Evolutionary conservation across 2,329 filamentous ascomycete species (phyloP).

Genomic region (Aspergillus sp.): DNA sequence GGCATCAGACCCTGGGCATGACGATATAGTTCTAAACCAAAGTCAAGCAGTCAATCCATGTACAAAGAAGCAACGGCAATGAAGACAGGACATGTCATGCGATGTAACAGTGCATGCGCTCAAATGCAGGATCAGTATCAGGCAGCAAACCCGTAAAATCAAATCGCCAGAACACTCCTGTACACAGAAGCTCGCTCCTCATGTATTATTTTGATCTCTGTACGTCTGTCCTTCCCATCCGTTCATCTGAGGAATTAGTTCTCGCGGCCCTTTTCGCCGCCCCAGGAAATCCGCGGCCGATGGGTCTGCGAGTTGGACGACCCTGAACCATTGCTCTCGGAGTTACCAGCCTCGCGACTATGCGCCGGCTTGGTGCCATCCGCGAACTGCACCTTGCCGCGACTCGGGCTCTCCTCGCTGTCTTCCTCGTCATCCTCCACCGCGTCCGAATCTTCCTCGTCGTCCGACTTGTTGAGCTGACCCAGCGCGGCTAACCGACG

Average conservation of each 20-base stretch:
- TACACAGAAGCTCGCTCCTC: too few relatives aligned
- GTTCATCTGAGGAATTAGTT: neutral
- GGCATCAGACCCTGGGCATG: too few relatives aligned
- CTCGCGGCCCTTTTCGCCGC: slow-evolving; percentile 38
- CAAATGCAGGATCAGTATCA: neutral
- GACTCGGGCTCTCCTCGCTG: slow-evolving; percentile 14
- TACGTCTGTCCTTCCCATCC: neutral
- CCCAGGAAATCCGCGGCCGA: slow-evolving; percentile 39
- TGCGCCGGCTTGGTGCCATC: slow-evolving; percentile 29
- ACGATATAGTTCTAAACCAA: too few relatives aligned
- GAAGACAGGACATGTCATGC: neutral
- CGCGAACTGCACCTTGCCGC: slow-evolving; percentile 32
- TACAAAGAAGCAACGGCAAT: neutral
- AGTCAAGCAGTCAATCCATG: neutral
- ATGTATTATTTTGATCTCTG: too few relatives aligned
- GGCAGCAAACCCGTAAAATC: too few relatives aligned
- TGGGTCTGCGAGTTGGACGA: slow-evolving; percentile 8
- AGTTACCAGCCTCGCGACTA: slow-evolving; percentile 12
- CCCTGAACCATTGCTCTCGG: slow-evolving; percentile 15
- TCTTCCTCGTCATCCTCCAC: slow-evolving; percentile 21
- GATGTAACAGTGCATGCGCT: neutral
- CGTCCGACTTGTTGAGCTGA: slow-evolving; percentile 27
- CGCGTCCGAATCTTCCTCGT: slow-evolving; percentile 21
- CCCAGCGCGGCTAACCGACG: slow-evolving; percentile 46
- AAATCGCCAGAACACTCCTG: too few relatives aligned